Conservation (phyloP, 2,329 filamentous ascomycete species). For the Lithohypha guttulata region DNA sequence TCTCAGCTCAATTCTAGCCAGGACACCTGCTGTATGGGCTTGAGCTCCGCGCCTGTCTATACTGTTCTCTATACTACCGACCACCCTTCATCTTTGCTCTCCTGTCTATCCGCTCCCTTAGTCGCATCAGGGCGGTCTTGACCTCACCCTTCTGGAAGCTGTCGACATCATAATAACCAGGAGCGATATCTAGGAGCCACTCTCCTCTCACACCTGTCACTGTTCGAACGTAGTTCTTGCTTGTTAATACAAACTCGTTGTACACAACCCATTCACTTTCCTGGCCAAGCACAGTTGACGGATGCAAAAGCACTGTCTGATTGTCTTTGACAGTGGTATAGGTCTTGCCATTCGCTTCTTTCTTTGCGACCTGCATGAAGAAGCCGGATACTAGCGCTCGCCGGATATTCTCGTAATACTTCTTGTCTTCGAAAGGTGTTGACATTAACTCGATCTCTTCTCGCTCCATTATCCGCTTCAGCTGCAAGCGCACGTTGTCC, state of each 20-base stretch:
- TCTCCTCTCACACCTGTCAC: slow-evolving; percentile 86
- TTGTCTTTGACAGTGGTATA: slow-evolving; percentile 97
- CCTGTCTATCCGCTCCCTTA: slow-evolving; percentile 44
- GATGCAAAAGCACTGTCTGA: slow-evolving; percentile 84
- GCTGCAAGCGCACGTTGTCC: slow-evolving; percentile 83
- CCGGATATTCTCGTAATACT: slow-evolving; percentile 96
- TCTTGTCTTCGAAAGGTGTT: slow-evolving; percentile 85
- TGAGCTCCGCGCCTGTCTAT: neutral
- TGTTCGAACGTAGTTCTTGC: slow-evolving; percentile 94
- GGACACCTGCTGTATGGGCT: neutral
- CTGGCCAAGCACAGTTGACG: slow-evolving; percentile 75
- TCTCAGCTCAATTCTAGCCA: neutral
- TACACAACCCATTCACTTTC: slow-evolving; percentile 97
- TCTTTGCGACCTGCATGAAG: slow-evolving; percentile 99
- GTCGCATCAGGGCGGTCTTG: slow-evolving; percentile 52
- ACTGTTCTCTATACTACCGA: slow-evolving; percentile 5
- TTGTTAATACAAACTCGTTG: slow-evolving; percentile 95
- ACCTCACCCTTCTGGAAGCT: slow-evolving; percentile 78
- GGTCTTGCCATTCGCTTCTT: slow-evolving; percentile 73
- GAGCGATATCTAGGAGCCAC: slow-evolving; percentile 92
- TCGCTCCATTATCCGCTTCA: slow-evolving; percentile 94
- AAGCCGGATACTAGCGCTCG: slow-evolving; percentile 86
- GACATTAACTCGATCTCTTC: slow-evolving; percentile 75
- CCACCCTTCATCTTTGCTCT: slow-evolving; percentile 39
- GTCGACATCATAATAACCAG: slow-evolving; percentile 78